A percentile compares a stretch with the other conserved stretches of the same genome.
Evolutionary conservation across 257 asterid species (phyloP).

Genomic region (Rubia yunnanensis): DNA sequence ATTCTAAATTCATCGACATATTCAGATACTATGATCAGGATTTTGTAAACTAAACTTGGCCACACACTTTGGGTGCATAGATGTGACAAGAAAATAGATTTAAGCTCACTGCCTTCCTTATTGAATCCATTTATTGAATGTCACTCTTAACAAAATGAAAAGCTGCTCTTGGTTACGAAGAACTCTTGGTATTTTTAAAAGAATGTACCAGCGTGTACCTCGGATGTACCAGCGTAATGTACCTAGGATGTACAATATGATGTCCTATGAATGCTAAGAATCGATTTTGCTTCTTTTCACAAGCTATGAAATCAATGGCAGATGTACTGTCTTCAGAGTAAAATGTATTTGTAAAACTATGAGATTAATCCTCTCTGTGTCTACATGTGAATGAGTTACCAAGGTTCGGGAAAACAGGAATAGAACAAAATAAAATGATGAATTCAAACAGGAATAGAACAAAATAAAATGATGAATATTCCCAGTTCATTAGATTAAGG

Average conservation of each 20-base stretch:
- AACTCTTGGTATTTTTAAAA: neutral
- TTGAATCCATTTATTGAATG: neutral
- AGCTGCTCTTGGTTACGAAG: neutral
- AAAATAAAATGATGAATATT: neutral
- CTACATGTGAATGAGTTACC: neutral
- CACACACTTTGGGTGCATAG: neutral
- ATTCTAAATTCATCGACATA: neutral
- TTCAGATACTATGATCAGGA: neutral
- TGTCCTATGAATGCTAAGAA: neutral
- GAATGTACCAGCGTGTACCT: neutral
- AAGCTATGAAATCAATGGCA: neutral
- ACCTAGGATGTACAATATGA: neutral
- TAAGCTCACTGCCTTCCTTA: neutral
- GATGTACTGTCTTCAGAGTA: neutral
- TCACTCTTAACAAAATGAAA: too few relatives aligned
- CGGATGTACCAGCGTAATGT: neutral
- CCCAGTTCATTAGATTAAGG: neutral
- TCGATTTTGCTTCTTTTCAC: neutral
- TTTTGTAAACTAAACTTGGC: neutral
- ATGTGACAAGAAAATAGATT: neutral
- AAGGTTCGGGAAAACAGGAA: neutral
- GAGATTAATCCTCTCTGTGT: neutral
- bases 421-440: neutral
- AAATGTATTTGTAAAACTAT: neutral
- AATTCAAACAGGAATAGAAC: neutral